Base-by-base conservation (phyloP, 768 basidiomycete genomes). In the Naganishia kalamii region DNA sequence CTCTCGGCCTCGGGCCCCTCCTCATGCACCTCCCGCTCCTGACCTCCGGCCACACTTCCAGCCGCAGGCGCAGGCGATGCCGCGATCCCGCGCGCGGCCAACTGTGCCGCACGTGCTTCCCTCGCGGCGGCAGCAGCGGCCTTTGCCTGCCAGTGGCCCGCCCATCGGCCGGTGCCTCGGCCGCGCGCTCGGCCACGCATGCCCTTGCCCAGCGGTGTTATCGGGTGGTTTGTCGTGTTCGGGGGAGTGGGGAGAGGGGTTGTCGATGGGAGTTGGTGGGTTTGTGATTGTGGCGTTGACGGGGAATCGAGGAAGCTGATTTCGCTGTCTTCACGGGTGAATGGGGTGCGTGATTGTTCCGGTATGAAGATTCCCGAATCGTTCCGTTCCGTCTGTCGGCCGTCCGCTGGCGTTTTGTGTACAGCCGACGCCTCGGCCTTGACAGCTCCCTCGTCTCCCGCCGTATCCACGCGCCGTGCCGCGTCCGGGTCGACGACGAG, bases 401-500 rank as follows among this genome's bases (percentile, higher is more conserved):
- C n/a, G n/a, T n/a, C n/a, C n/a, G n/a, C n/a, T n/a, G n/a, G n/a
- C n/a, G n/a, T n/a, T n/a, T n/a, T n/a, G n/a, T n/a, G n/a, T n/a
- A n/a, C n/a, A n/a, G n/a, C n/a, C n/a, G n/a, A n/a, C n/a, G n/a
- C n/a, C n/a, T n/a, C n/a, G n/a, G n/a, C n/a, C 17, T 17, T 40
- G 10, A 40, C 37, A 17, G 8, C 37, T 60, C 40, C 59, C 35
- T 30, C 59, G 15, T 41, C 21, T 19, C 49, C 33, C 30, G 27
- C 40, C 29, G 13, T 5, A 21, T 51, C 68, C 17, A 57, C 23
- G 10, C 17, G 8, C 10, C 37, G 8, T 17, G 37, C 8, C n/a
- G 41, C 52, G 32, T 60, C 59, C 13, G 62, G 27, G 32, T 66
- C 63, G 3, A 60, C 23, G 21, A 65, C 12, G 8, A 68, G 60